Conservation (phyloP, 345 rosid genomes). For the Noccaea caerulescens region DNA sequence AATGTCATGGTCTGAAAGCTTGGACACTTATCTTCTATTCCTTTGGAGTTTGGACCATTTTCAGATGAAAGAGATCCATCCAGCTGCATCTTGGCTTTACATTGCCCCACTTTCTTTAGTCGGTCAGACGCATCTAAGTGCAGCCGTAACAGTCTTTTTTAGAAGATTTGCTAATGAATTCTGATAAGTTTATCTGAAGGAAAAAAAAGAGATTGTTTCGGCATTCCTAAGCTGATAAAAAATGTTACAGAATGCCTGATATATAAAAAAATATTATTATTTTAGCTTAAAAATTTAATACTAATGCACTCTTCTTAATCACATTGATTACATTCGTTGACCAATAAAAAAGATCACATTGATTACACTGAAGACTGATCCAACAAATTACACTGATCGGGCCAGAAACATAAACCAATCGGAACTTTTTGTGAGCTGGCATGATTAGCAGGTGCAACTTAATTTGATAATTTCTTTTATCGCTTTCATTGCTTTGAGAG, state of each 20-base stretch:
- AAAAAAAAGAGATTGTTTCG: background rate
- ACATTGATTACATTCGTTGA: slow-evolving; percentile 23
- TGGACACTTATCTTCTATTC: slow-evolving; percentile 15
- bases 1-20: slow-evolving; percentile 31
- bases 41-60: slow-evolving; percentile 33
- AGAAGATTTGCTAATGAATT: slow-evolving; percentile 4
- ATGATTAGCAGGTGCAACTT: slow-evolving; percentile 28
- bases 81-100: slow-evolving; percentile 38
- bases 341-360: slow-evolving; percentile 14
- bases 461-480: background rate
- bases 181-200: background rate
- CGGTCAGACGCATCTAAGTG: slow-evolving; percentile 1
- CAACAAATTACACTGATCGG: slow-evolving; percentile 33
- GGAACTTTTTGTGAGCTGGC: slow-evolving; percentile 41
- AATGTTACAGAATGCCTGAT: background rate
- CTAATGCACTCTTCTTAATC: background rate
- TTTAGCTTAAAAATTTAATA: background rate
- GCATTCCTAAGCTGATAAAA: background rate
- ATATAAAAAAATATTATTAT: background rate
- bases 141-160: slow-evolving; percentile 2
- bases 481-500: slow-evolving; percentile 7
- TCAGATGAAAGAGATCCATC: slow-evolving; percentile 28
- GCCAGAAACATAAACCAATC: slow-evolving; percentile 13
- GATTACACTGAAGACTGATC: slow-evolving; percentile 27
- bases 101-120: slow-evolving; percentile 27